Evolutionary conservation across 306 rosid species (phyloP).

Genomic region (Cotoneaster glaucophyllus): DNA sequence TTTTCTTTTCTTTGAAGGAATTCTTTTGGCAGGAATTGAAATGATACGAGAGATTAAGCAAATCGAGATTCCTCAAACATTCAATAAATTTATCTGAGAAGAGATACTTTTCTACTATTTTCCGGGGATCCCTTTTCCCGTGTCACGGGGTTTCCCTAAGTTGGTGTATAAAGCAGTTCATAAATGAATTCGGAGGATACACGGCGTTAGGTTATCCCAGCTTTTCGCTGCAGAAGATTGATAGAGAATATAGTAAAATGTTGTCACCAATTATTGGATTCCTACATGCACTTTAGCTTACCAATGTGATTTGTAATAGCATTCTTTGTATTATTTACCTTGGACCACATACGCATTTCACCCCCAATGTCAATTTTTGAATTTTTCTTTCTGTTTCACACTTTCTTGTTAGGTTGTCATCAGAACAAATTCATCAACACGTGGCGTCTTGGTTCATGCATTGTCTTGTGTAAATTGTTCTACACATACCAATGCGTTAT

Average conservation of each 20-base stretch:
- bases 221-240: conserved; percentile 44
- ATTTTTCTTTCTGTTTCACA: background rate
- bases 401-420: background rate
- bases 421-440: too few relatives aligned
- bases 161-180: conserved; percentile 26
- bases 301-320: background rate
- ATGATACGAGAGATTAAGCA: conserved; percentile 21
- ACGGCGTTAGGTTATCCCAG: conserved; percentile 29
- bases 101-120: conserved; percentile 22
- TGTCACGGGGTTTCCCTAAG: conserved; percentile 25
- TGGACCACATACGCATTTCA: background rate
- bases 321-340: background rate
- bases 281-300: background rate
- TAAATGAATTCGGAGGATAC: conserved; percentile 25
- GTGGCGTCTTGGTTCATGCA: background rate
- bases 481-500: too few relatives aligned
- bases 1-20: conserved; percentile 12
- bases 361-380: background rate
- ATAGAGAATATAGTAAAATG: conserved; percentile 14
- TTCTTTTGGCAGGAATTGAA: conserved; percentile 33
- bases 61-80: conserved; percentile 22
- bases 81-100: conserved; percentile 27
- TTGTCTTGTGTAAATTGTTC: background rate
- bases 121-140: conserved; percentile 22
- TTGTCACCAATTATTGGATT: background rate